phyloP scores from a whole-genome alignment of 108 stramenopile species.

The Mediolabrus comicus region DNA sequence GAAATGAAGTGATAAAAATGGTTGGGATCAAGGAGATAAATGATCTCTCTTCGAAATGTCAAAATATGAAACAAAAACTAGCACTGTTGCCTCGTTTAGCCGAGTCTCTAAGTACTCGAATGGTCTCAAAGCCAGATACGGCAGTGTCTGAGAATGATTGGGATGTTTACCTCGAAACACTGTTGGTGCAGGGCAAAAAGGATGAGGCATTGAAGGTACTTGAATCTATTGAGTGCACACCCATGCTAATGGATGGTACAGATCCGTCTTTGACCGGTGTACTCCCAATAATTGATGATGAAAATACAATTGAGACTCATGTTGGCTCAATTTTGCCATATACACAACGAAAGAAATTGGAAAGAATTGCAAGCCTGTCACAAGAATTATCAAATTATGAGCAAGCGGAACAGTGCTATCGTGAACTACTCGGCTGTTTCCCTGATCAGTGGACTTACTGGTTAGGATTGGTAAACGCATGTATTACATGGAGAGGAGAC shows the following conservation, averaged over 20 bases:
- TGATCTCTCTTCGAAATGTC: constrained; percentile 11
- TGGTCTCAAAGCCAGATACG: constrained; percentile 25
- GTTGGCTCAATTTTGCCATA: constrained; percentile 43
- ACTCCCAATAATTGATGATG: constrained; percentile 36
- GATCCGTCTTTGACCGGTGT: constrained; percentile 9
- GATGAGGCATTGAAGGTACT: constrained; percentile 57
- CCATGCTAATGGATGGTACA: constrained; percentile 5
- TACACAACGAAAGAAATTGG: constrained; percentile 41
- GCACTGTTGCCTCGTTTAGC: constrained; percentile 71
- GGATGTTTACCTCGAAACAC: constrained; percentile 51
- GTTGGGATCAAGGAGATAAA: neutral
- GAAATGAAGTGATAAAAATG: constrained; percentile 1
- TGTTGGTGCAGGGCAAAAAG: constrained; percentile 60
- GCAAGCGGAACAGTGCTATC: constrained; percentile 45
- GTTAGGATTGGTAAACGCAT: constrained; percentile 54
- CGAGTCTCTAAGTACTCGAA: constrained; percentile 57
- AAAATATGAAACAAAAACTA: constrained; percentile 30
- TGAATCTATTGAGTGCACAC: constrained; percentile 21
- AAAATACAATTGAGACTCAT: constrained; percentile 31
- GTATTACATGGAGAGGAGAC: neutral
- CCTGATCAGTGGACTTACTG: constrained; percentile 83
- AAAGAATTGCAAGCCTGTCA: constrained; percentile 40
- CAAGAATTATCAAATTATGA: constrained; percentile 36
- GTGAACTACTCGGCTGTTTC: constrained; percentile 47
- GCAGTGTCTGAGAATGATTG: constrained; percentile 50